Percentiles rank a stretch among this genome's conserved stretches.
Evolutionary conservation across 176 grass and related monocot genomes (phyloP).

Genomic region (Dactylis glomerata): DNA sequence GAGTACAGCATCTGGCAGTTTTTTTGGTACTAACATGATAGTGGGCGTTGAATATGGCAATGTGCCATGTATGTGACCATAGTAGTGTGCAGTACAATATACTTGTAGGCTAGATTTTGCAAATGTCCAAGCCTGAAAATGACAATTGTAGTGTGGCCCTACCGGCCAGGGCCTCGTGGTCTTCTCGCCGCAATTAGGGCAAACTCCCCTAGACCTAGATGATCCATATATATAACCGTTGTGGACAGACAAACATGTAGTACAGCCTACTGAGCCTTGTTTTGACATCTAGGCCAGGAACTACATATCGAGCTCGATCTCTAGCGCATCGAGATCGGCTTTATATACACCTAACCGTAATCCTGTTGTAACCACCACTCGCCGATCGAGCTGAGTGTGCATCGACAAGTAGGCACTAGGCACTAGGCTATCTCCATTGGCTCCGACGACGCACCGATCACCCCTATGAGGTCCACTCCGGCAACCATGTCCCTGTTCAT

Average conservation of each 20-base stretch:
- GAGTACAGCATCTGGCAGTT: background rate
- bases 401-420: background rate
- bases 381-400: background rate
- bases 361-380: background rate
- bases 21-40: background rate
- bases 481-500: background rate
- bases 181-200: constrained; percentile 11
- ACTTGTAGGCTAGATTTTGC: background rate
- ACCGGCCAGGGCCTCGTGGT: background rate
- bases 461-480: constrained; percentile 22
- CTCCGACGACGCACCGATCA: background rate
- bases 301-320: background rate
- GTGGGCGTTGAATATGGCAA: background rate
- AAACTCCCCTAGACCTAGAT: constrained; percentile 1
- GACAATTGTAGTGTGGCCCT: background rate
- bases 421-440: background rate
- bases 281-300: background rate
- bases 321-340: too few species aligned
- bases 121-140: constrained; percentile 20
- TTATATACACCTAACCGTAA: constrained; percentile 27
- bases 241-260: constrained; percentile 17
- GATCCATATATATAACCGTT: constrained; percentile 26
- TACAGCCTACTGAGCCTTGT: background rate
- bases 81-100: background rate
- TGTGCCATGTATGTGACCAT: constrained; percentile 8